These are phyloP conservation scores for Collybiopsis luxurians DNA, from an alignment of 768 basidiomycete species.

Conservation along the genomic window DNA sequence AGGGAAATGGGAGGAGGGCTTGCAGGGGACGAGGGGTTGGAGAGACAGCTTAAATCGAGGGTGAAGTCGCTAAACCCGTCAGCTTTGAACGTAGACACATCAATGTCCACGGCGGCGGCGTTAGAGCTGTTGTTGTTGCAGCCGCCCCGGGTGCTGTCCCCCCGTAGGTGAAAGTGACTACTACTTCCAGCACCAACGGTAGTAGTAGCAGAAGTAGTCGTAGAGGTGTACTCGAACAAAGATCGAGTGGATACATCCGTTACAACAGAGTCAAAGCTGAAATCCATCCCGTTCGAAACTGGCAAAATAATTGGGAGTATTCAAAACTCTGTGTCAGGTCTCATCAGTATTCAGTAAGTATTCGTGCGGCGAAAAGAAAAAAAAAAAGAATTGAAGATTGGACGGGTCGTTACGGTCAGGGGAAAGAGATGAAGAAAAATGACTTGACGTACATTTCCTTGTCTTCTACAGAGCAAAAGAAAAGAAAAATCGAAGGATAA, in stretches of 20 bases:
- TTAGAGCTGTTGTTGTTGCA: slow-evolving; percentile 14
- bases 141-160: slow-evolving; percentile 1
- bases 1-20: slow-evolving; percentile 28
- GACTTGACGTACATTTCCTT: no score
- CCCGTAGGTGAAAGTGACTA: no score
- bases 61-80: slow-evolving; percentile 45
- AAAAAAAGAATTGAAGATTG: neutral
- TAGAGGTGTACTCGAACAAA: slow-evolving; percentile 1
- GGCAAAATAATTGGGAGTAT: neutral
- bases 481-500: no score
- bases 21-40: slow-evolving; percentile 37
- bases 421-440: neutral
- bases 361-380: neutral
- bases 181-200: no score
- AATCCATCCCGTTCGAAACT: slow-evolving; percentile 2
- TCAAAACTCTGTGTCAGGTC: neutral
- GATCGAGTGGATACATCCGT: neutral
- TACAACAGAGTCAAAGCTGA: slow-evolving; percentile 3
- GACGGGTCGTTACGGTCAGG: neutral
- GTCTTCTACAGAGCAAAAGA: no score
- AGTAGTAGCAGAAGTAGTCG: no score
- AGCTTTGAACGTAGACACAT: slow-evolving; percentile 24
- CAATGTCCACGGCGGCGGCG: slow-evolving; percentile 20
- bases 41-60: slow-evolving; percentile 44
- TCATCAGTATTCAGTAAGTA: no score